A percentile compares a stretch with the other conserved stretches of the same genome.
These are phyloP conservation scores for Camelina laxa DNA, from an alignment of 345 rosid genomes.

Conservation along the genomic window DNA sequence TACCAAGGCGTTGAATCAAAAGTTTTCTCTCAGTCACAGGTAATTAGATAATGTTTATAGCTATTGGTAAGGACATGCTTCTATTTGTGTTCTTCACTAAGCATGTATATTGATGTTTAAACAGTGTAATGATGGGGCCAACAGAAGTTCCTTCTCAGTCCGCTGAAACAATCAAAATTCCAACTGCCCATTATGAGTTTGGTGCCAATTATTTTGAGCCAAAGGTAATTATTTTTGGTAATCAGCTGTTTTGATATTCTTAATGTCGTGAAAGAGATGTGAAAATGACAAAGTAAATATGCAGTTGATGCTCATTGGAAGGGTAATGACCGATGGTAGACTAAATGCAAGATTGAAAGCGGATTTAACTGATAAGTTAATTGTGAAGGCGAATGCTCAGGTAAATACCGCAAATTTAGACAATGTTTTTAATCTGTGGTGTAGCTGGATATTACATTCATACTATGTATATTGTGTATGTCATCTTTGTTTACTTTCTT, in stretches of 20 bases:
- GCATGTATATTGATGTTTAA: conserved; percentile 15
- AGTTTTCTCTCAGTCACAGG: conserved; percentile 94
- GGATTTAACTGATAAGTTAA: conserved; percentile 77
- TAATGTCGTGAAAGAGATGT: conserved; percentile 9
- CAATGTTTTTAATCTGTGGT: not conserved
- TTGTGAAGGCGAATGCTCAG: conserved; percentile 88
- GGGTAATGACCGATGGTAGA: conserved; percentile 91
- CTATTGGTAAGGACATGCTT: not conserved
- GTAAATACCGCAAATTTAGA: conserved; percentile 39
- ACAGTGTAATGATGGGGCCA: conserved; percentile 92
- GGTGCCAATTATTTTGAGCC: conserved; percentile 92
- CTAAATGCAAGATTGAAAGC: conserved; percentile 84
- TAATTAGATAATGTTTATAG: conserved; percentile 24
- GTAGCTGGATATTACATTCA: not conserved
- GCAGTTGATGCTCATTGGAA: conserved; percentile 93
- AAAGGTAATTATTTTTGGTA: conserved; percentile 39
- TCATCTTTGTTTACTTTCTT: conserved; percentile 35
- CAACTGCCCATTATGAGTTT: conserved; percentile 90
- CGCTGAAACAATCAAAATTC: conserved; percentile 81
- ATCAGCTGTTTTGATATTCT: not conserved
- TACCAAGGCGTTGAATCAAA: conserved; percentile 81
- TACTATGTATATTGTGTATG: not conserved
- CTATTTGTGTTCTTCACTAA: conserved; percentile 18
- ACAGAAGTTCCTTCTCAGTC: conserved; percentile 91
- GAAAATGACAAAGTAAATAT: conserved; percentile 20